Percentiles rank a stretch among this genome's conserved stretches.
Conservation (phyloP, 2,329 filamentous ascomycete species). For the Aspergillus spinulosporus region DNA sequence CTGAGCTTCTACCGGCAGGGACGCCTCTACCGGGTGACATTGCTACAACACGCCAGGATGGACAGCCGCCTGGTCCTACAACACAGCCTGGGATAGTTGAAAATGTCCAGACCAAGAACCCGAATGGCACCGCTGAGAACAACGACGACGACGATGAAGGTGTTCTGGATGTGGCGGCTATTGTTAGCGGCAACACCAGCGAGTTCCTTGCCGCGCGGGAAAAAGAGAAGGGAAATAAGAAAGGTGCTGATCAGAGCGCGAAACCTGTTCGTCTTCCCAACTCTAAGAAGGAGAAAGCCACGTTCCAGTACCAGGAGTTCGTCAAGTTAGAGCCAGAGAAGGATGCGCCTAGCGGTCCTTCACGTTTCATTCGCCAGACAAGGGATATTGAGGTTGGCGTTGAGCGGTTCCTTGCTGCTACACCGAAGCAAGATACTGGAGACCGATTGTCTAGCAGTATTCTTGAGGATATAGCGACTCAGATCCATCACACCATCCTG, state of each 20-base stretch:
- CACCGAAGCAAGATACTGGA: slow-evolving; percentile 36
- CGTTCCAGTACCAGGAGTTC: slow-evolving; percentile 63
- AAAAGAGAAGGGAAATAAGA: slow-evolving; percentile 60
- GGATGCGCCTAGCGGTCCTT: slow-evolving; percentile 48
- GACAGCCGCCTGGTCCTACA: slow-evolving; percentile 59
- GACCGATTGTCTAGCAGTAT: slow-evolving; percentile 57
- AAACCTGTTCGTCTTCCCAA: slow-evolving; percentile 59
- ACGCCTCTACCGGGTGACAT: slow-evolving; percentile 54
- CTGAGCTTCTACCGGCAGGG: slow-evolving; percentile 60
- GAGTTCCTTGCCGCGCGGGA: slow-evolving; percentile 65
- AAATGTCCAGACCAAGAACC: slow-evolving; percentile 58
- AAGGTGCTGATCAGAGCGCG: slow-evolving; percentile 48
- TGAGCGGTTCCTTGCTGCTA: slow-evolving; percentile 62
- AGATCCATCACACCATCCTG: slow-evolving; percentile 80
- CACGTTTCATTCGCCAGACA: slow-evolving; percentile 54
- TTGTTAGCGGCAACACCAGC: slow-evolving; percentile 64
- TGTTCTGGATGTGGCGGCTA: slow-evolving; percentile 64
- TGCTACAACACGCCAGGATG: slow-evolving; percentile 42
- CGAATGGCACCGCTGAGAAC: slow-evolving; percentile 51
- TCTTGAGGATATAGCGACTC: slow-evolving; percentile 78
- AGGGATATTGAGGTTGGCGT: slow-evolving; percentile 62
- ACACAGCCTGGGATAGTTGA: slow-evolving; percentile 57
- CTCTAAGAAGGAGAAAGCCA: slow-evolving; percentile 58
- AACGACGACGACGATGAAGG: slow-evolving; percentile 59
- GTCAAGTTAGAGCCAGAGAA: slow-evolving; percentile 56